A percentile compares a stretch with the other conserved stretches of the same genome.
phyloP scores from a whole-genome alignment of 225 moss, liverwort and hornwort species.

The Pseudoscleropodium purum region DNA sequence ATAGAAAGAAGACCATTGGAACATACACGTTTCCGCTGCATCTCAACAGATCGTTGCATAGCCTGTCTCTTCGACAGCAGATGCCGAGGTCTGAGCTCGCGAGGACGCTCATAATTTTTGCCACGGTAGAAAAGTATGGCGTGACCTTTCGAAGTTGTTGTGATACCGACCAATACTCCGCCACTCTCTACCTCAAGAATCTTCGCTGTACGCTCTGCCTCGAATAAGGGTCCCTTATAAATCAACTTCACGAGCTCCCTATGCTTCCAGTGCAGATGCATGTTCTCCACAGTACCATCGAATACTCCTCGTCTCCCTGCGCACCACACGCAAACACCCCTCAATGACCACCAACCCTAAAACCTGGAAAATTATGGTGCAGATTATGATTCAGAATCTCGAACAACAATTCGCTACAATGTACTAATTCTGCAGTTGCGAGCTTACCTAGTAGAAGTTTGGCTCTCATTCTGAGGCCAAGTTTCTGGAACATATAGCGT shows the following conservation, averaged over 20 bases:
- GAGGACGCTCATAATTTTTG: slow-evolving; percentile 78
- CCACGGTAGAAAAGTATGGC: slow-evolving; percentile 82
- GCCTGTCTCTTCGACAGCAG: slow-evolving; percentile 94
- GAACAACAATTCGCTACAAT: not conserved
- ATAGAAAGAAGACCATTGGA: not conserved
- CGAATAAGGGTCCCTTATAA: slow-evolving; percentile 58
- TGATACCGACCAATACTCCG: slow-evolving; percentile 70
- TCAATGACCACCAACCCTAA: not conserved
- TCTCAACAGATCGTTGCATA: slow-evolving; percentile 79
- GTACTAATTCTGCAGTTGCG: not conserved
- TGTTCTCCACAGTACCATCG: slow-evolving; percentile 89
- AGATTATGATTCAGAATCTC: not conserved
- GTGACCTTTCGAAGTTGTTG: slow-evolving; percentile 72
- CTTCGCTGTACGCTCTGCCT: slow-evolving; percentile 73
- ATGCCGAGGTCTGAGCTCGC: slow-evolving; percentile 61
- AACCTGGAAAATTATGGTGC: not conserved
- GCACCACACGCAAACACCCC: not conserved
- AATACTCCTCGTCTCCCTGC: slow-evolving; percentile 92
- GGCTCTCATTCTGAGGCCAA: slow-evolving; percentile 87
- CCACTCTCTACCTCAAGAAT: slow-evolving; percentile 93
- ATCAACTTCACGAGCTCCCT: slow-evolving; percentile 84
- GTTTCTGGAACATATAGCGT: slow-evolving; percentile 75
- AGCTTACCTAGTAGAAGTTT: slow-evolving; percentile 68
- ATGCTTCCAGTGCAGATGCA: slow-evolving; percentile 99
- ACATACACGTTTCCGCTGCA: slow-evolving; percentile 71